Percentiles rank a stretch among this genome's conserved stretches.
Evolutionary conservation across 1,139 yeast species (phyloP).

Genomic region (Suhomyces choctaworum): DNA sequence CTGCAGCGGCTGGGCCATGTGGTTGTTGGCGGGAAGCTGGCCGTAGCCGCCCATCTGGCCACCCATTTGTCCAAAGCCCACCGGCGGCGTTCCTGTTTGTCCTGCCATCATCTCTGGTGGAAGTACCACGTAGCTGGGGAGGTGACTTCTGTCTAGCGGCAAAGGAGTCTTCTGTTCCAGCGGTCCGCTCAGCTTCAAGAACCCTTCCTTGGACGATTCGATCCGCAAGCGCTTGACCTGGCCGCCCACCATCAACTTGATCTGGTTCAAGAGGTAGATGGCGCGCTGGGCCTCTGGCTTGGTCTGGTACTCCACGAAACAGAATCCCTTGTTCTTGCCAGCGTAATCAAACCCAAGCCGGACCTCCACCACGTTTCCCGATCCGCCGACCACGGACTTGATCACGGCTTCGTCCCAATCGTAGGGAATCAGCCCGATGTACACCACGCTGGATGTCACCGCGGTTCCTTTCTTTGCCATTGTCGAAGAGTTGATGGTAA

Average conservation of each 20-base stretch:
- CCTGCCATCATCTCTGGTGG: slow-evolving; percentile 45
- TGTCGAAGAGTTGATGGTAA: too few relatives aligned
- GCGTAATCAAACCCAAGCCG: slow-evolving; percentile 61
- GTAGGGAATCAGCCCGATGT: slow-evolving; percentile 63
- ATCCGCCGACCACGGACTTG: slow-evolving; percentile 60
- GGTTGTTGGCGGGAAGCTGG: slow-evolving; percentile 1
- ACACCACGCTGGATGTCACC: slow-evolving; percentile 26
- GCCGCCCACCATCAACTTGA: slow-evolving; percentile 39
- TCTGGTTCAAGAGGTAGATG: slow-evolving; percentile 40
- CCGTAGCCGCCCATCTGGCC: not conserved
- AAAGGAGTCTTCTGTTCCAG: slow-evolving; percentile 41
- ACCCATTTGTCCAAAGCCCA: slow-evolving; percentile 5
- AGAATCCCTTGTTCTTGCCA: slow-evolving; percentile 65
- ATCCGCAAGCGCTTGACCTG: slow-evolving; percentile 47
- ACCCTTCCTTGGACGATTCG: slow-evolving; percentile 63
- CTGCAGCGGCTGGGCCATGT: not conserved
- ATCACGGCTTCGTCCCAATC: slow-evolving; percentile 63
- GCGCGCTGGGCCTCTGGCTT: slow-evolving; percentile 57
- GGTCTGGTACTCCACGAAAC: slow-evolving; percentile 58
- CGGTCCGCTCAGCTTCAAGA: slow-evolving; percentile 31
- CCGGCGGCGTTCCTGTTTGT: slow-evolving; percentile 1
- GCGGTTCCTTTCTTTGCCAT: slow-evolving; percentile 6
- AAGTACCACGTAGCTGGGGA: slow-evolving; percentile 56
- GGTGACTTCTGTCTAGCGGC: slow-evolving; percentile 38
- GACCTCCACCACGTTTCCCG: slow-evolving; percentile 63